These are phyloP conservation scores for Rhodotorula graminis DNA, from an alignment of 768 basidiomycete species.

Conservation along the genomic window DNA sequence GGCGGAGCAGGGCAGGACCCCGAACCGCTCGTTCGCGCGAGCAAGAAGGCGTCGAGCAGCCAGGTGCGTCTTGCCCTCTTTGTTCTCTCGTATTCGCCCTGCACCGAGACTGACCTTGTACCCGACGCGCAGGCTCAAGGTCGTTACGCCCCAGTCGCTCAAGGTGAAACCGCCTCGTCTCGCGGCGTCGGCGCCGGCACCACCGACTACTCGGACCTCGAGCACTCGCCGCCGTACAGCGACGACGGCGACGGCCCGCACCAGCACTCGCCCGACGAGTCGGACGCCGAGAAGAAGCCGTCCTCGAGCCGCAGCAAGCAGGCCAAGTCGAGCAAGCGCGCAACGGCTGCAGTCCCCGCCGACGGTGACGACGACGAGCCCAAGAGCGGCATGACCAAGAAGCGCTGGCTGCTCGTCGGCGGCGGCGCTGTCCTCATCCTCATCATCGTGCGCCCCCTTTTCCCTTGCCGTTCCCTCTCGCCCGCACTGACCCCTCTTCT, in stretches of 20 bases:
- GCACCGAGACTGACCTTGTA: background rate
- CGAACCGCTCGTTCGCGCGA: background rate
- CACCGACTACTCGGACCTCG: background rate
- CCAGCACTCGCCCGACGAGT: background rate
- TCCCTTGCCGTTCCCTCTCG: background rate
- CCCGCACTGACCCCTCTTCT: background rate
- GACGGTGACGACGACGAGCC: background rate
- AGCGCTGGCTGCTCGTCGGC: background rate
- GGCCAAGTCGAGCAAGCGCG: background rate
- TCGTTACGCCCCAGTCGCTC: background rate
- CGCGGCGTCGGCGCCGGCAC: background rate
- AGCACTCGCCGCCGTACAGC: background rate
- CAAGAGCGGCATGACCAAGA: background rate
- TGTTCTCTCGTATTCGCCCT: too few species aligned
- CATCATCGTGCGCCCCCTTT: background rate
- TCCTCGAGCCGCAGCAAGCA: background rate
- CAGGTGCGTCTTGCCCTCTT: background rate
- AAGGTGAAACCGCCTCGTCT: background rate
- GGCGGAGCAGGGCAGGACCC: too few species aligned
- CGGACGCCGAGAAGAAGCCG: background rate
- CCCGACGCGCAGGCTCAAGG: background rate
- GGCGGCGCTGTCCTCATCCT: background rate
- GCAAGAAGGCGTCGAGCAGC: background rate
- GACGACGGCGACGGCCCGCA: background rate
- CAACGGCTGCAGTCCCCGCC: background rate